Percentiles rank a stretch among this genome's conserved stretches.
phyloP scores from a whole-genome alignment of 305 asterid genomes.

The Salvia sclarea region DNA sequence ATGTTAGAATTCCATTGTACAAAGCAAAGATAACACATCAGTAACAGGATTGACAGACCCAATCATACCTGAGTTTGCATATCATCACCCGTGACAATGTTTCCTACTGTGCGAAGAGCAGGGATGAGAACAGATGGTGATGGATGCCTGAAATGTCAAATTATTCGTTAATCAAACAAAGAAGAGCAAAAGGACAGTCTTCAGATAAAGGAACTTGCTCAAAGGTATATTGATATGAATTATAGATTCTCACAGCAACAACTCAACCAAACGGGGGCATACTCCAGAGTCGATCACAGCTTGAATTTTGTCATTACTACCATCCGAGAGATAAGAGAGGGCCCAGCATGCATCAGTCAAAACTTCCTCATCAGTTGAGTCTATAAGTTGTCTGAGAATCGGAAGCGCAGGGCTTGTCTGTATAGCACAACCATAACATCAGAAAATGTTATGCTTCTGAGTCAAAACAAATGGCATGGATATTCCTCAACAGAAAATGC shows the following conservation, averaged over 20 bases:
- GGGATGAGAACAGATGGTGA: constrained; percentile 90
- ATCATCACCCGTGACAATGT: constrained; percentile 98
- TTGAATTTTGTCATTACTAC: constrained; percentile 86
- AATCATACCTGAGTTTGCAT: constrained; percentile 77
- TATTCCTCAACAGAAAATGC: neutral
- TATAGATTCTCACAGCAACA: constrained; percentile 62
- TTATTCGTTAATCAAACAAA: constrained; percentile 27
- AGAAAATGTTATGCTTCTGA: neutral
- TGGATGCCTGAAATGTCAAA: constrained; percentile 61
- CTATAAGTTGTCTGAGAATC: constrained; percentile 65
- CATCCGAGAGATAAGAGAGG: constrained; percentile 91
- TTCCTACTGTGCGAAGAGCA: constrained; percentile 91
- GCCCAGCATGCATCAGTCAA: constrained; percentile 97
- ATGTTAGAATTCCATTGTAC: neutral
- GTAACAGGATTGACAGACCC: neutral
- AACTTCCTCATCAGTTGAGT: constrained; percentile 89
- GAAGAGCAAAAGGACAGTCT: neutral
- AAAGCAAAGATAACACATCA: constrained; percentile 5
- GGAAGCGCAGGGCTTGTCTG: constrained; percentile 87
- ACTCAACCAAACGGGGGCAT: constrained; percentile 79
- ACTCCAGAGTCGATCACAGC: constrained; percentile 89
- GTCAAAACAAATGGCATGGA: constrained; percentile 20
- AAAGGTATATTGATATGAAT: neutral
- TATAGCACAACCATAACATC: constrained; percentile 25
- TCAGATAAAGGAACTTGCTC: neutral